These are phyloP conservation scores for Musa beccarii DNA, from an alignment of 176 grass and related monocot genomes.

Conservation along the genomic window DNA sequence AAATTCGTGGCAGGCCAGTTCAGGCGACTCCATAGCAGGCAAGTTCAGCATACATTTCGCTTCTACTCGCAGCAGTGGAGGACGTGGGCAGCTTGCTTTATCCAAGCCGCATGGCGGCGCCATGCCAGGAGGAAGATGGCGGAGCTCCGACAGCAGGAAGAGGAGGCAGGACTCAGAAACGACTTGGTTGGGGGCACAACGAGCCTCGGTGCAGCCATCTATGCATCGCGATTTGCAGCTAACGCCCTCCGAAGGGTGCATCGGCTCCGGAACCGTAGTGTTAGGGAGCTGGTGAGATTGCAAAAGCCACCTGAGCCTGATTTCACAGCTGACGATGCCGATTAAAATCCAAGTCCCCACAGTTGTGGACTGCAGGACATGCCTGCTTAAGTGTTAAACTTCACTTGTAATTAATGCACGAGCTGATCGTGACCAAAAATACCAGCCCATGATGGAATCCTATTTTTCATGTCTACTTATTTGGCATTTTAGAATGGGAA, in stretches of 20 bases:
- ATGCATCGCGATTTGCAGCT: conserved; percentile 69
- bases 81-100: conserved; percentile 77
- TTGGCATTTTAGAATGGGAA: no score
- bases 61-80: conserved; percentile 89
- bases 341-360: conserved; percentile 21
- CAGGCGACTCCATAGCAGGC: conserved; percentile 77
- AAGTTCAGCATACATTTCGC: conserved; percentile 78
- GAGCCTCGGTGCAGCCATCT: conserved; percentile 76
- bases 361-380: no score
- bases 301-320: conserved; percentile 83
- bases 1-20: conserved; percentile 94
- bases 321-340: conserved; percentile 42
- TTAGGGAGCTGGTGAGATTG: conserved; percentile 39
- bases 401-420: no score
- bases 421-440: no score
- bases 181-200: conserved; percentile 31
- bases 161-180: conserved; percentile 27
- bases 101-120: conserved; percentile 81
- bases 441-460: no score
- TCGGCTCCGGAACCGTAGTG: conserved; percentile 49
- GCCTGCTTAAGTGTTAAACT: no score
- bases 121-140: conserved; percentile 66
- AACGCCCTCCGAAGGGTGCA: conserved; percentile 70
- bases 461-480: no score
- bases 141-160: conserved; percentile 39